Percentiles rank a stretch among this genome's conserved stretches.
Conservation (phyloP, 129 eudicot genomes). For the carrot (Daucus carota) region DH1_v3.0 NC_030381.2:54509001-54509500, state of each 20-base stretch:
- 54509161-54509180: conserved; percentile 81
- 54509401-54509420: no score
- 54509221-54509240: conserved; percentile 1
- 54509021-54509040: neutral
- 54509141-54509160: conserved; percentile 67
- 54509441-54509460: no score
- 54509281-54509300: conserved; percentile 86
- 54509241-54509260: neutral
- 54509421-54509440: no score
- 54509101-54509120: conserved; percentile 82
- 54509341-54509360: conserved; percentile 77
- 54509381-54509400: no score
- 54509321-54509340: conserved; percentile 83
- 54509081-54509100: conserved; percentile 95
- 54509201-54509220: neutral
- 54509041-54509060: neutral
- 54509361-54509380: no score
- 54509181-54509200: conserved; percentile 1
- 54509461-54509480: no score
- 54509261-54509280: neutral
- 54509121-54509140: conserved; percentile 90
- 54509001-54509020: neutral
- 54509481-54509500: no score
- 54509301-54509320: conserved; percentile 78
- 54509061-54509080: conserved; percentile 70